Conservation (phyloP, 768 basidiomycete species). For the Rhodocollybia butyracea region DNA sequence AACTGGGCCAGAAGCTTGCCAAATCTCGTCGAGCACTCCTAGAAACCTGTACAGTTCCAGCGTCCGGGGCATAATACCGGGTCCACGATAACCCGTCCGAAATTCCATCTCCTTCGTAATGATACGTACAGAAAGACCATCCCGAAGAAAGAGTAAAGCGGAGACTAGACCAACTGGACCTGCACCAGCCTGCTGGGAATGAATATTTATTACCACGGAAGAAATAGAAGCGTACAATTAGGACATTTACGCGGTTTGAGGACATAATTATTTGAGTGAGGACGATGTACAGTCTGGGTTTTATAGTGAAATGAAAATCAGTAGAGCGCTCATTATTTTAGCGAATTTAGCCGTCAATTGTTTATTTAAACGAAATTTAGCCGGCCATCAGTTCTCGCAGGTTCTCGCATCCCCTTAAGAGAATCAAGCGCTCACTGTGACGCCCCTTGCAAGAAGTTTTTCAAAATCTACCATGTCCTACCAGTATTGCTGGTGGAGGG, state of each 20-base stretch:
- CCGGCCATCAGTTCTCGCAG: no score
- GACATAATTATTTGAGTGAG: no score
- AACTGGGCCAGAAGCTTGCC: slow-evolving; percentile 24
- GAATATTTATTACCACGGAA: background rate
- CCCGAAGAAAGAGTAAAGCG: slow-evolving; percentile 31
- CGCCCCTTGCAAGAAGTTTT: no score
- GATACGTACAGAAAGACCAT: slow-evolving; percentile 47
- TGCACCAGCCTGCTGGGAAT: background rate
- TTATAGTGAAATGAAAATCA: no score
- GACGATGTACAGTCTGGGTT: no score
- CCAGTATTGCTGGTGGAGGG: no score
- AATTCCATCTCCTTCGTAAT: slow-evolving; percentile 39
- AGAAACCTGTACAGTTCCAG: slow-evolving; percentile 42
- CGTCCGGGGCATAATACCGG: slow-evolving; percentile 34
- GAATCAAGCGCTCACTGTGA: no score
- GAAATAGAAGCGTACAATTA: background rate
- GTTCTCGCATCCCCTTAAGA: no score
- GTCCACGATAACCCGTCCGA: slow-evolving; percentile 16
- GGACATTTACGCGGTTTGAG: background rate
- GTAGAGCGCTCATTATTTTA: no score
- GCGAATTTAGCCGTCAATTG: no score
- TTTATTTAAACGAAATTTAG: no score
- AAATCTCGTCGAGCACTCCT: slow-evolving; percentile 33
- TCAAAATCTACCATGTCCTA: no score
- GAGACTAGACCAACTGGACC: slow-evolving; percentile 21